A percentile compares a stretch with the other conserved stretches of the same genome.
phyloP scores from a whole-genome alignment of 78 protist genomes.

The Tieghemostelium lacteum region DNA sequence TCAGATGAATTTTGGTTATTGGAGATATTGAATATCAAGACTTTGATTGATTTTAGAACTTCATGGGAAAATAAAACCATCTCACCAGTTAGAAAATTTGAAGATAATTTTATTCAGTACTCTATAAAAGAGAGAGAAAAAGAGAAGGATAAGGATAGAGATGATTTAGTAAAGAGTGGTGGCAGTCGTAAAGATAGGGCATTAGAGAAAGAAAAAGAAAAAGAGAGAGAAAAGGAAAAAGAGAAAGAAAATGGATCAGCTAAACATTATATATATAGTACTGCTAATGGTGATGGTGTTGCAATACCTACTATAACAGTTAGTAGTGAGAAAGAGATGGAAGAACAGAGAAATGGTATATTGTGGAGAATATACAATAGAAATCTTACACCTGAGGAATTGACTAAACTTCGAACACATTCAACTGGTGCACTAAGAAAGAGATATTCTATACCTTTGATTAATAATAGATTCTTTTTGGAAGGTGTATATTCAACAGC shows the following conservation, averaged over 20 bases:
- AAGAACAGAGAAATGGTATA: slow-evolving; percentile 54
- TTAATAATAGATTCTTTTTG: slow-evolving; percentile 56
- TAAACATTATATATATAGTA: neutral
- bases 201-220: neutral
- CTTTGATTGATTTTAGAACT: slow-evolving; percentile 68
- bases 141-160: neutral
- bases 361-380: slow-evolving; percentile 70
- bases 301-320: neutral
- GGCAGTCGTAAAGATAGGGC: neutral
- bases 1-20: slow-evolving; percentile 74
- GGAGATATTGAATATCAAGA: slow-evolving; percentile 36
- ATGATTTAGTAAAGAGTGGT: neutral
- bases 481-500: slow-evolving; percentile 71
- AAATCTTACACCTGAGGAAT: slow-evolving; percentile 45
- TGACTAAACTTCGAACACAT: slow-evolving; percentile 41
- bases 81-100: slow-evolving; percentile 75
- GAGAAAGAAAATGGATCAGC: neutral
- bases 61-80: slow-evolving; percentile 76
- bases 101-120: slow-evolving; percentile 71
- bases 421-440: slow-evolving; percentile 51
- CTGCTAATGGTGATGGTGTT: neutral
- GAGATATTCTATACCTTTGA: slow-evolving; percentile 67
- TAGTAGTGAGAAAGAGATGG: slow-evolving; percentile 43
- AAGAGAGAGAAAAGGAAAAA: neutral
- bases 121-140: slow-evolving; percentile 25